Percentiles rank a stretch among this genome's conserved stretches.
Conservation (phyloP, 345 rosid genomes). For the Brassica napus region DNA sequence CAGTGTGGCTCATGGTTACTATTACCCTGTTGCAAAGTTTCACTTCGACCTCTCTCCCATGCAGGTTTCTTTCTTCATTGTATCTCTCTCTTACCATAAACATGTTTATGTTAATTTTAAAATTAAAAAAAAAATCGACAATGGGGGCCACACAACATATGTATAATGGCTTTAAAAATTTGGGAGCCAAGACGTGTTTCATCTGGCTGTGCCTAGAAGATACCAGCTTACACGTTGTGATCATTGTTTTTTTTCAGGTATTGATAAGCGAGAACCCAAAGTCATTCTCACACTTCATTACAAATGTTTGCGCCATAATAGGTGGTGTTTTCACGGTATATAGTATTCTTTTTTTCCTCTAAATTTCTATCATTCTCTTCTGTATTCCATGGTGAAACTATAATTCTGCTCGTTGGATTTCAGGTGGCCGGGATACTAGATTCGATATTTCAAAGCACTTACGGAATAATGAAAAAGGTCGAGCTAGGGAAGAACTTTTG, state of each 20-base stretch:
- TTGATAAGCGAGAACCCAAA: conserved; percentile 66
- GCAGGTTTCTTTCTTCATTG: conserved; percentile 60
- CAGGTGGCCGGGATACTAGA: conserved; percentile 99
- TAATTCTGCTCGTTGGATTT: not conserved
- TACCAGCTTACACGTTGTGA: not conserved
- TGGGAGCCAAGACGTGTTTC: not conserved
- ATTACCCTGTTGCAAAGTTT: conserved; percentile 77
- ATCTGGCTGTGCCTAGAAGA: not conserved
- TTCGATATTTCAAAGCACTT: conserved; percentile 71
- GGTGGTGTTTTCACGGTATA: conserved; percentile 95
- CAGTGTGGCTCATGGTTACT: conserved; percentile 59
- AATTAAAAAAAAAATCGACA: not conserved
- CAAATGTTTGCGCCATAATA: conserved; percentile 92
- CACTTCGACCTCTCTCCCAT: conserved; percentile 95
- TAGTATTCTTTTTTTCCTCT: conserved; percentile 24
- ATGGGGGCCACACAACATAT: not conserved
- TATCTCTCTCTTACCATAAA: not conserved
- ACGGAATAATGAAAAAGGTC: conserved; percentile 75
- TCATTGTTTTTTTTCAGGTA: conserved; percentile 53
- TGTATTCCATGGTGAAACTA: not conserved
- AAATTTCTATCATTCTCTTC: not conserved
- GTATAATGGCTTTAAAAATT: not conserved
- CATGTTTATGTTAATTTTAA: not conserved
- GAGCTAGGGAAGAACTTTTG: conserved; percentile 88
- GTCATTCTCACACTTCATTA: conserved; percentile 93